Base-by-base conservation (phyloP, 768 basidiomycete species). In the Multifurca ochricompacta region DNA sequence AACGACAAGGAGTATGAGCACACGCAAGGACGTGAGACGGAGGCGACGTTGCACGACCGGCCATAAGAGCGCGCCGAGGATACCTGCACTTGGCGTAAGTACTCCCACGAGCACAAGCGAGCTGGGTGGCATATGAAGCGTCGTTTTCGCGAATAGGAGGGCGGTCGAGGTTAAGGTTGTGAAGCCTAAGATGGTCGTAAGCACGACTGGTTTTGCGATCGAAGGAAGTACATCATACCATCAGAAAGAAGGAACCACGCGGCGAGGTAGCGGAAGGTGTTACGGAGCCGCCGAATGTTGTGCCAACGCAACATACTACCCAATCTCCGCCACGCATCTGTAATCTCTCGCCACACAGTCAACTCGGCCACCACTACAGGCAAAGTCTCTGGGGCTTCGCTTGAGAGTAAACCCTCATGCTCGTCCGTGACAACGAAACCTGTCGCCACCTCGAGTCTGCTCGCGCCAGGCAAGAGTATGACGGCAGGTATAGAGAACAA, bases 201-300 rank as follows among this genome's bases (percentile, higher is more conserved):
- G 52, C 42, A 46, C 37, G 34, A 40, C 11, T n/a, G 27, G 8
- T 18, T 14, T 4, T 5, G 35, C 36, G 40, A 35, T n/a, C 35
- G 40, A 25, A 27, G 16, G 14, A 9, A 3, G 31, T 4, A 1
- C 9, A 28, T 68, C 78, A 40, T 48, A 88, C 91, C 90, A 63
- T 98, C 94, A 1, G 88, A 91, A 21, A 98, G 79, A 11, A 98
- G 76, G 67, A 96, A 94, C 93, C 94, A 97, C 0, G 95, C 91
- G 5, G 83, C 79, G 39, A 97, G 82, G 63, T 91, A 97, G 60
- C 78, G 78, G 74, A 94, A 98, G 1, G 93, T 92, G 63, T 91
- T 85, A 28, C 78, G 76, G 14, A 97, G 73, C 48, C 78, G 77
- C 66, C 77, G 78, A 36, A 94, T 81, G 64, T 95, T 84, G 7